Evolutionary conservation across 2,329 filamentous ascomycete species (phyloP), one percentile per base, ranked within the genome.

Genomic region (Neonectria faginata): DNA sequence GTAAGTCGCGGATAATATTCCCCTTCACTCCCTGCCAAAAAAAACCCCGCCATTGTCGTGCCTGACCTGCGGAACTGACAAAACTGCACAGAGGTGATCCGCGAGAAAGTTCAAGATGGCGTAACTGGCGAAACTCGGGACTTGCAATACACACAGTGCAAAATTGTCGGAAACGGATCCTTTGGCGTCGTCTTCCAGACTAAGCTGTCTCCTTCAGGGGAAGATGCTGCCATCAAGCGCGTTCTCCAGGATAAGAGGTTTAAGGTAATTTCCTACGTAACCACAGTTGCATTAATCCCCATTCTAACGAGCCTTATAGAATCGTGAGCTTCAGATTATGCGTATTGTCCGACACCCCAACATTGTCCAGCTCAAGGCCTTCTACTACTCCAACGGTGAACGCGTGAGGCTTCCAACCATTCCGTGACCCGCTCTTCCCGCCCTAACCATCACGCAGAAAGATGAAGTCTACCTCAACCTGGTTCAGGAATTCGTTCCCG

Each of bases 121-220:
- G 85, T 97, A 72, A 99, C 96, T 14, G 96, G 96, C 75, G 96
- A 99, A 81, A 97, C 94, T 75, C 91, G 93, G 80, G 96, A 99
- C 76, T 89, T 99, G 83, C 93, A 97, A 80, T 99, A 99, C 82
- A 98, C 96, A 61, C 96, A 98, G 80, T 98, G 95, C 86, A 99
- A 99, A 85, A 98, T 99, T 76, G 96, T 99, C 53, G 96, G 96
- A 79, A 99, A 99, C 83, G 96, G 96, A 73, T 98, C 95, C 39
- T 99, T 99, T 74, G 96, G 96, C 70, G 95, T 99, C 55, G 96
- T 99, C 70, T 99, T 99, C 81, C 96, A 99, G 84, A 99, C 96
- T 62, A 98, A 98, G 85, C 88, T 99, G 75, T 95, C 95, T 66
- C 96, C 96, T n/a, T 96, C 92, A 69, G 95, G 95, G 69, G 96